Evolutionary conservation across 768 basidiomycete species (phyloP).

Genomic region (Serpula lacrymans): DNA sequence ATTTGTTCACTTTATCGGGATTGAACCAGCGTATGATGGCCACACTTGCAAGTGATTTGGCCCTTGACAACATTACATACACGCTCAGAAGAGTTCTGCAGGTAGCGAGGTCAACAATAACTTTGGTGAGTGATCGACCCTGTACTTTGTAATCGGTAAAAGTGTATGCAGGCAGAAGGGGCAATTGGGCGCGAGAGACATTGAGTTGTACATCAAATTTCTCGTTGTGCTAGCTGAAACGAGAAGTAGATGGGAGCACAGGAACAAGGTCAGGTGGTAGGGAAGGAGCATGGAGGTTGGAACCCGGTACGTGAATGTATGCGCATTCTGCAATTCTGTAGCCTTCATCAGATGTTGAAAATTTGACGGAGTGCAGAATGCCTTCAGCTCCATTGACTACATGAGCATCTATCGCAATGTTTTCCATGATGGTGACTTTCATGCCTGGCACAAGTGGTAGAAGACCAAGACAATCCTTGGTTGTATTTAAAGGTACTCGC

Average conservation of each 20-base stretch:
- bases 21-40: too few species aligned
- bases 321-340: background rate
- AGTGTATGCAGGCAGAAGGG: slow-evolving; percentile 22
- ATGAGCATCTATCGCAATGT: slow-evolving; percentile 8
- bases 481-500: too few species aligned
- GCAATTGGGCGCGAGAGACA: slow-evolving; percentile 20
- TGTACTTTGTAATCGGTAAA: slow-evolving; percentile 28
- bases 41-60: too few species aligned
- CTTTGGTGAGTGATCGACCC: slow-evolving; percentile 17
- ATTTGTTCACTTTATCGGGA: too few species aligned
- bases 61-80: slow-evolving; percentile 30
- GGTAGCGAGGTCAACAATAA: slow-evolving; percentile 20
- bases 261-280: too few species aligned
- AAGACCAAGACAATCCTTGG: too few species aligned
- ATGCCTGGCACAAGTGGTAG: slow-evolving; percentile 16
- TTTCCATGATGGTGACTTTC: slow-evolving; percentile 18
- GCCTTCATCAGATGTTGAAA: background rate
- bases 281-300: too few species aligned
- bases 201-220: too few species aligned
- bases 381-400: slow-evolving; percentile 17
- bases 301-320: too few species aligned
- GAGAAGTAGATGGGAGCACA: too few species aligned
- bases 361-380: slow-evolving; percentile 4
- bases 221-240: too few species aligned
- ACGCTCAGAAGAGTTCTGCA: slow-evolving; percentile 14